These are phyloP conservation scores for Carex scoparia DNA, from an alignment of 176 grass and related monocot species.

Conservation along the genomic window DNA sequence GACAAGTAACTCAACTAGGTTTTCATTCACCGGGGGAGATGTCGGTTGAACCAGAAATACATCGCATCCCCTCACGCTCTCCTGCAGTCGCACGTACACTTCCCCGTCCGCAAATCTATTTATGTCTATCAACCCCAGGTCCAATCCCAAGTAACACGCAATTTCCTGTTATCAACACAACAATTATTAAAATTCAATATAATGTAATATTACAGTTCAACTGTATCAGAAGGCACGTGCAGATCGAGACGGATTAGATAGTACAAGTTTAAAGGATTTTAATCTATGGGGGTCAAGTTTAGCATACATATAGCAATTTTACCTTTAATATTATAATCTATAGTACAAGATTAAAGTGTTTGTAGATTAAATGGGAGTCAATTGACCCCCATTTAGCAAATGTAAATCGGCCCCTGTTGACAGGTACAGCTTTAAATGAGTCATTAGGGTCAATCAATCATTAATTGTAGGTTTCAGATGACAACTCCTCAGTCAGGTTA, in stretches of 20 bases:
- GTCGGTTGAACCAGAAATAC: conserved; percentile 94
- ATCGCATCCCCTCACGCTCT: conserved; percentile 90
- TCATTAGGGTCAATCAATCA: too few relatives aligned
- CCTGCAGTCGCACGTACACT: conserved; percentile 86
- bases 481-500: not conserved
- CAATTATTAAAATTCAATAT: not conserved
- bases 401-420: too few relatives aligned
- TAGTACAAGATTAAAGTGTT: too few relatives aligned
- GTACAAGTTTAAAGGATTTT: too few relatives aligned
- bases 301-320: too few relatives aligned
- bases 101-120: conserved; percentile 91
- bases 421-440: not conserved
- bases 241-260: too few relatives aligned
- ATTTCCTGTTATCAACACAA: conserved; percentile 49
- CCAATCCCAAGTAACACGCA: conserved; percentile 68
- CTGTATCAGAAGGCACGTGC: not conserved
- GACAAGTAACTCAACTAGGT: conserved; percentile 90
- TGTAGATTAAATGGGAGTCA: too few relatives aligned
- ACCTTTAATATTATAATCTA: too few relatives aligned
- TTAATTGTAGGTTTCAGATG: too few relatives aligned
- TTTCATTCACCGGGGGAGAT: conserved; percentile 83
- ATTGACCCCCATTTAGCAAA: too few relatives aligned
- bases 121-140: conserved; percentile 78
- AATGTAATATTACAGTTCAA: not conserved
- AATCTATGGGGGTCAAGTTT: too few relatives aligned